These are phyloP conservation scores for Scedosporium aurantiacum DNA, from an alignment of 2,329 filamentous ascomycete genomes.

Conservation along the genomic window DNA sequence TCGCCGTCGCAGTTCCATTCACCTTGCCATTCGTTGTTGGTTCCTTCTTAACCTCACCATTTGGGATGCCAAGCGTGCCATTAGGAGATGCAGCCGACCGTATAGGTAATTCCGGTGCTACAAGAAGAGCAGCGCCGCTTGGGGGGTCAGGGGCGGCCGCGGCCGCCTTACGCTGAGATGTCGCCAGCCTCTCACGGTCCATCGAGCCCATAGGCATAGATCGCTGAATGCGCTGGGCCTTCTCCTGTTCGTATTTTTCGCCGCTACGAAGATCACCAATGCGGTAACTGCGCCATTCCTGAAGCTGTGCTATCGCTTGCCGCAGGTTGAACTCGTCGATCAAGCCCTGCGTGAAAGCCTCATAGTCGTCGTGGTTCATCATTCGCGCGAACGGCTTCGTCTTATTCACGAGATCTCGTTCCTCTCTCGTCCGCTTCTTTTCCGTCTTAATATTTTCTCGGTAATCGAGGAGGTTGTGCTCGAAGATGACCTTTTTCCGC, in stretches of 20 bases:
- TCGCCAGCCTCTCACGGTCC: conserved; percentile 68
- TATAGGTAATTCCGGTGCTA: conserved; percentile 67
- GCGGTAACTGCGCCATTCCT: conserved; percentile 81
- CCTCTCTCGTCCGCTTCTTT: conserved; percentile 94
- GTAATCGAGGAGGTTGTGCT: conserved; percentile 88
- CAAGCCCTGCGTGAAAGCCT: conserved; percentile 71
- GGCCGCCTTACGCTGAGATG: conserved; percentile 58
- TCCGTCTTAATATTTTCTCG: conserved; percentile 80
- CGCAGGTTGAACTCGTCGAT: conserved; percentile 86
- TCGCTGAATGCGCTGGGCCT: conserved; percentile 62
- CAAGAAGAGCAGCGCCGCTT: conserved; percentile 63
- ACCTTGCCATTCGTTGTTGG: background rate
- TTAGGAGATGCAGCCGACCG: conserved; percentile 29
- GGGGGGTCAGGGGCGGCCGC: conserved; percentile 56
- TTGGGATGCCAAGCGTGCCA: conserved; percentile 14
- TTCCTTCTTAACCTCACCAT: conserved; percentile 17
- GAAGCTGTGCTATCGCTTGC: conserved; percentile 78
- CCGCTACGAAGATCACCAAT: conserved; percentile 78
- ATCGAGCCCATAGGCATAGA: conserved; percentile 65
- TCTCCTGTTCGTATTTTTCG: conserved; percentile 88
- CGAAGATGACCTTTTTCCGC: conserved; percentile 91
- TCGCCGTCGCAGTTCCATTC: conserved; percentile 37
- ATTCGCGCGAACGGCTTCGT: conserved; percentile 92
- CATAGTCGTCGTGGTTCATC: conserved; percentile 91
- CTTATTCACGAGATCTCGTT: conserved; percentile 81